Base-by-base conservation (phyloP, 176 grass and related monocot species). In the Cenchrus fungigraminus region DNA sequence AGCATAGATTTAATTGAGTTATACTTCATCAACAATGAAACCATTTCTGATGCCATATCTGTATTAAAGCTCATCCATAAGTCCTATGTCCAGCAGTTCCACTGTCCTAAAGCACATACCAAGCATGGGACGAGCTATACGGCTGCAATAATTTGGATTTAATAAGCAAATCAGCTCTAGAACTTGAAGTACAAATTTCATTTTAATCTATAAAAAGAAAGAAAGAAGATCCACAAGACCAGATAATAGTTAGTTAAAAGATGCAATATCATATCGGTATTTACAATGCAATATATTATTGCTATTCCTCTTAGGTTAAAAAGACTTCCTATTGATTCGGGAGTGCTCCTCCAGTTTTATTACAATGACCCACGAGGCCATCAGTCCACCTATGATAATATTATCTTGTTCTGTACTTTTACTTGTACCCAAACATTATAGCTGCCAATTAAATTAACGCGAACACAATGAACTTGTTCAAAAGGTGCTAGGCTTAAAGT, bases 1-100 rank as follows among this genome's bases (percentile, higher is more conserved):
- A 65, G 29, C 25, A 65, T 34, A 4, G 2, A 34, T 34, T 65
- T 3, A 31, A 71, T 73, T 73, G n/a, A 73, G 45, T 51, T 73
- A 73, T 73, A 54, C 71, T 49, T 34, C 28, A 32, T 74, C 47
- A 31, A 74, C 71, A 28, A 74, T 74, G 50, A 74, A 74, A 17
- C 72, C 72, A 1, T 55, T 10, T 0, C 9, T 55, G 72, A 74
- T 25, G 25, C 25, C 25, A 25, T 25, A 25, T 25, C 25, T 25
- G 25, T 25, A 74, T 34, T 14, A 2, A 25, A 74, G 71, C 15
- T 10, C 2, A 31, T 55, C 50, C 31, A 19, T 28, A 15, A 28
- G 50, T 54, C 8, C 28, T 17, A 74, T 54, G 31, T 54, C 72
- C 28, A 55, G 16, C 54, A 55, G 28, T 3, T 34, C 16, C 50